These are phyloP conservation scores for Botryotinia narcissicola DNA, from an alignment of 2,329 filamentous ascomycete species.

Conservation along the genomic window DNA sequence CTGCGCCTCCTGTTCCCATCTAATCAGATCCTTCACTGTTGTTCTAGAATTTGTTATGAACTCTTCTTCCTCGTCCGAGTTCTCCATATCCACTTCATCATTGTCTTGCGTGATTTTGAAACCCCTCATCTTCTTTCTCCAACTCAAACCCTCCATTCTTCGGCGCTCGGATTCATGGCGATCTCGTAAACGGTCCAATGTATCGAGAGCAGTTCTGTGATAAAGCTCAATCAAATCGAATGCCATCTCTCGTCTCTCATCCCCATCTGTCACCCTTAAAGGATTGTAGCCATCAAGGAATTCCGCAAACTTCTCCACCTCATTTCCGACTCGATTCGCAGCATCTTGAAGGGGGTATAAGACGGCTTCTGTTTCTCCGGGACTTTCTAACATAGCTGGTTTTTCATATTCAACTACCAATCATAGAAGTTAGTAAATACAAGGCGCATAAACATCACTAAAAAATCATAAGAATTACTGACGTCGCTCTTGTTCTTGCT, in stretches of 20 bases:
- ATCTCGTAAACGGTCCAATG: conserved; percentile 45
- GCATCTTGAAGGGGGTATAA: conserved; percentile 61
- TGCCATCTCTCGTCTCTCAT: conserved; percentile 63
- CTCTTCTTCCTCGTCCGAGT: conserved; percentile 51
- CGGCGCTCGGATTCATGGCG: conserved; percentile 38
- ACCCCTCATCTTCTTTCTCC: conserved; percentile 41
- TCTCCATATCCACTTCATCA: conserved; percentile 46
- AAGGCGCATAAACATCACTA: background rate
- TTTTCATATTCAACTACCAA: conserved; percentile 27
- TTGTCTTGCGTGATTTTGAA: conserved; percentile 34
- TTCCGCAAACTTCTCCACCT: conserved; percentile 85
- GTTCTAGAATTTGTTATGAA: conserved; percentile 31
- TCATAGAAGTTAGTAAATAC: background rate
- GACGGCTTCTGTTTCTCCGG: conserved; percentile 46
- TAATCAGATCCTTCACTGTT: conserved; percentile 51
- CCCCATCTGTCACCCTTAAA: conserved; percentile 45
- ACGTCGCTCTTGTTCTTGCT: conserved; percentile 23
- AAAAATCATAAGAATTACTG: conserved; percentile 29
- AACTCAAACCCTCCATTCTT: conserved; percentile 32
- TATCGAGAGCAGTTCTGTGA: conserved; percentile 53
- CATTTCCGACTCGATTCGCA: conserved; percentile 68
- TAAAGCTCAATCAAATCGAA: conserved; percentile 67
- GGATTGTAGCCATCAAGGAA: conserved; percentile 73
- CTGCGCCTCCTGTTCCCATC: conserved; percentile 79
- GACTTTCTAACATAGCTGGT: conserved; percentile 35